Evolutionary conservation across 495 filamentous ascomycete genomes (phyloP).

Genomic region (Podospora pseudoanserina): DNA sequence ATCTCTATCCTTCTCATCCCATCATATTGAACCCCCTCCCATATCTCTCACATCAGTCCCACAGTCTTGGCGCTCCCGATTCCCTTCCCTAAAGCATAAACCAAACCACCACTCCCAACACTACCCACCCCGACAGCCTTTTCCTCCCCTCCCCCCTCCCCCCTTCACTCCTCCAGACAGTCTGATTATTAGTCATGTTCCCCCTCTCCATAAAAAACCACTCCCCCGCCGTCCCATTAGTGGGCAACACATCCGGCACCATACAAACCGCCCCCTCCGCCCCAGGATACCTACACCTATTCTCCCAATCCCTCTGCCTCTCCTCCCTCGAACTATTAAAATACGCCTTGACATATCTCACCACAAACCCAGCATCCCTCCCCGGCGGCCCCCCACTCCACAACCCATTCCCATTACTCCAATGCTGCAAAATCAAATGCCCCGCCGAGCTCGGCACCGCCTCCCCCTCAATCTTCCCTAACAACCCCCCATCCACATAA

Average conservation of each 20-base stretch:
- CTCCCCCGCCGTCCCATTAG: slow-evolving; percentile 36
- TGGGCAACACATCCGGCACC: slow-evolving; percentile 54
- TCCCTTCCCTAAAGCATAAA: background rate
- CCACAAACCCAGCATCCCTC: slow-evolving; percentile 54
- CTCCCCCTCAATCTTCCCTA: slow-evolving; percentile 52
- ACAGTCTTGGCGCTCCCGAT: background rate
- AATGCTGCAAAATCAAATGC: slow-evolving; percentile 66
- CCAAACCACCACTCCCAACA: background rate
- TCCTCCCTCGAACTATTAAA: slow-evolving; percentile 61
- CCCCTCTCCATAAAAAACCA: slow-evolving; percentile 58
- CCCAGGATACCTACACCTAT: slow-evolving; percentile 46
- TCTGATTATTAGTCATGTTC: slow-evolving; percentile 59
- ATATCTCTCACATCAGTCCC: background rate
- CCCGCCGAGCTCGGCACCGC: slow-evolving; percentile 56
- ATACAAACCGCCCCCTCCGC: slow-evolving; percentile 48
- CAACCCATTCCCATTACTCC: slow-evolving; percentile 66
- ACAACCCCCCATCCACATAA: slow-evolving; percentile 57
- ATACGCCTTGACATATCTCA: slow-evolving; percentile 69
- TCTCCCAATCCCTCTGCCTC: slow-evolving; percentile 43
- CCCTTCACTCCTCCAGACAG: slow-evolving; percentile 33
- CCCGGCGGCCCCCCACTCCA: slow-evolving; percentile 69
- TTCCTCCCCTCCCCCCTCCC: slow-evolving; percentile 11
- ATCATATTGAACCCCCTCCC: background rate
- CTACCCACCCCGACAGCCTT: slow-evolving; percentile 8
- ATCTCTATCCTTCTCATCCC: background rate